Evolutionary conservation across 2,329 filamentous ascomycete species (phyloP), one percentile per base, ranked within the genome.

Genomic region (Gaeumannomyces tritici): DNA sequence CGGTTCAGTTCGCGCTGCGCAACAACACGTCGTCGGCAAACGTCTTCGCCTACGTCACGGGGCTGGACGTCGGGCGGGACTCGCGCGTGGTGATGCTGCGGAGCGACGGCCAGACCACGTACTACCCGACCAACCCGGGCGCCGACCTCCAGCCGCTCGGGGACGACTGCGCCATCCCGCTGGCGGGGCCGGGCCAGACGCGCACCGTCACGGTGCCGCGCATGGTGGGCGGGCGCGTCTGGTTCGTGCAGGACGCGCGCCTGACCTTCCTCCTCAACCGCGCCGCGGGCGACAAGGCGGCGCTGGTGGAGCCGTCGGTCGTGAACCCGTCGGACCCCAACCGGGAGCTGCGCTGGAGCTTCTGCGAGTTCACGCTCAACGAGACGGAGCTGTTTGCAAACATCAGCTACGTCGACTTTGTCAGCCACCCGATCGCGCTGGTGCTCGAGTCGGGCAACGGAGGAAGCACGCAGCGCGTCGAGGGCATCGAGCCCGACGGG

Each of bases 371-470:
- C 68, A 88, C 86, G 21, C 88, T 82, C 73, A 89, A 89, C 72
- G 68, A 73, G 47, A 69, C 71, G 35, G 79, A 89, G 72, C 74
- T 89, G 6, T 90, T 84, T 69, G 85, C 83, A 67, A 89, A 89
- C 67, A 86, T 93, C 68, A 85, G 80, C 65, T 88, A 89, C 71
- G 90, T 93, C 61, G 89, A 93, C 76, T 93, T 93, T 73, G 82
- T 91, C 65, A 77, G 77, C 67, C 71, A 88, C 67, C 86, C 88
- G n/a, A 80, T 89, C 61, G 80, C 83, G 1, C 78, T 88, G 65
- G 71, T 73, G 64, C 79, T 88, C 57, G 73, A 74, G 62, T 81
- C 79, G 64, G 76, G 75, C 26, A 71, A 73, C 57, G 82, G 80
- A 57, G 66, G 80, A 57, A 66, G 66, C 21, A 70, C 75, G 24